Evolutionary conservation across 176 grass and related monocot genomes (phyloP).

Genomic region (Cenchrus purpureus): DNA sequence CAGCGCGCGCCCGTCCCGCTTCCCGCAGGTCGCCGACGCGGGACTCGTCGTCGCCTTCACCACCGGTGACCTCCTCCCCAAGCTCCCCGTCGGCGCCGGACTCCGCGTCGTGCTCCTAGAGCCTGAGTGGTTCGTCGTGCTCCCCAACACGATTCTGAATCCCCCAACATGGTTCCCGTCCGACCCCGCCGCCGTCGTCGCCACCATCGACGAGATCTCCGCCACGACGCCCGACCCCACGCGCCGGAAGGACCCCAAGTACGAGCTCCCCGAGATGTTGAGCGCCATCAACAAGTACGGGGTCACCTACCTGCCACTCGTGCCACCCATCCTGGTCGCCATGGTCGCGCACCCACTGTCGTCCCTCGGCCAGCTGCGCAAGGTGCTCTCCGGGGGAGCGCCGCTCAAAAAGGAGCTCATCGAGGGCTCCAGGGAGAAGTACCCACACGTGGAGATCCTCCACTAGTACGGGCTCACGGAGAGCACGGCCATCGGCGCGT

Average conservation of each 20-base stretch:
- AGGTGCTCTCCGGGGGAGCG: slow-evolving; percentile 78
- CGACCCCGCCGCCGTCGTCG: slow-evolving; percentile 51
- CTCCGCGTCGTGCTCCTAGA: too few species aligned
- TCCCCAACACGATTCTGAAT: too few species aligned
- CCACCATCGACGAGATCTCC: slow-evolving; percentile 74
- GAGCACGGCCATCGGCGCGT: slow-evolving; percentile 94
- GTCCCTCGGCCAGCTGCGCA: slow-evolving; percentile 57
- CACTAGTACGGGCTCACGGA: slow-evolving; percentile 92
- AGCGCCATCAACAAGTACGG: slow-evolving; percentile 63
- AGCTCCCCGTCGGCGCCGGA: slow-evolving; percentile 53
- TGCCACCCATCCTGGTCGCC: slow-evolving; percentile 88
- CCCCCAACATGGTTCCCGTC: background rate
- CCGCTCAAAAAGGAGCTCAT: slow-evolving; percentile 85
- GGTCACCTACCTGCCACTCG: slow-evolving; percentile 90
- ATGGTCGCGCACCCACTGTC: slow-evolving; percentile 73
- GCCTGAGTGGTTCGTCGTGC: too few species aligned
- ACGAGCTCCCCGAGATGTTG: slow-evolving; percentile 83
- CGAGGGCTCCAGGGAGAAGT: slow-evolving; percentile 87
- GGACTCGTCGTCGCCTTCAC: slow-evolving; percentile 77
- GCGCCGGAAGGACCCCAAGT: slow-evolving; percentile 63
- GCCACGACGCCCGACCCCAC: slow-evolving; percentile 48
- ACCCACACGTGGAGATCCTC: slow-evolving; percentile 82
- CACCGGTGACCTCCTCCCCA: slow-evolving; percentile 71
- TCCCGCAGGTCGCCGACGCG: slow-evolving; percentile 75
- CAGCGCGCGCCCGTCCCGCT: slow-evolving; percentile 60